Evolutionary conservation across 2,329 filamentous ascomycete species (phyloP).

Genomic region (Pseudogymnoascus sp.): DNA sequence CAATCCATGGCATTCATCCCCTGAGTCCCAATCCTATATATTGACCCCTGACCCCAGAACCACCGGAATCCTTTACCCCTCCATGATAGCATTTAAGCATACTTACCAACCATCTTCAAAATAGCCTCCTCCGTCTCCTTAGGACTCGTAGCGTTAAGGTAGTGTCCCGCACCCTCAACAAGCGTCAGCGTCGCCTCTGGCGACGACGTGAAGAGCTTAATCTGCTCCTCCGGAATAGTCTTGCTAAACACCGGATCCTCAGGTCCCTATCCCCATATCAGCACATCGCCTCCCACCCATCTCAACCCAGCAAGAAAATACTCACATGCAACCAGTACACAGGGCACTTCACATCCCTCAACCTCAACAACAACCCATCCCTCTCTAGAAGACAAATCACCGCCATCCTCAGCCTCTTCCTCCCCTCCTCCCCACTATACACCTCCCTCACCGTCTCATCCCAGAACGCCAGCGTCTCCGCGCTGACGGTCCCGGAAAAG

Average conservation of each 20-base stretch:
- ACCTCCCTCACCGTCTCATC: constrained; percentile 39
- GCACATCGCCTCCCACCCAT: not conserved
- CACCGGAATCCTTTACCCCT: not conserved
- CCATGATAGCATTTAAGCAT: constrained; percentile 4
- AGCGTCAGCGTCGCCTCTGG: constrained; percentile 39
- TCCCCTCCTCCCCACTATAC: constrained; percentile 45
- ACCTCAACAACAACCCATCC: constrained; percentile 42
- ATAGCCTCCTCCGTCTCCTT: constrained; percentile 41
- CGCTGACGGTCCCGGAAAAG: constrained; percentile 37
- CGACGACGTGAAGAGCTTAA: constrained; percentile 44
- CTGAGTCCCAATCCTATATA: no score
- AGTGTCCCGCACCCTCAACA: constrained; percentile 43
- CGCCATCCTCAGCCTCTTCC: constrained; percentile 43
- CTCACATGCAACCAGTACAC: constrained; percentile 48
- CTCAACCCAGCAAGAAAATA: not conserved
- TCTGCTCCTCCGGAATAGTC: constrained; percentile 40
- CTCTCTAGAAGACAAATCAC: constrained; percentile 40
- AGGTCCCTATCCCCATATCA: constrained; percentile 35
- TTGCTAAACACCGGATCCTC: constrained; percentile 40
- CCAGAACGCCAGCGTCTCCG: constrained; percentile 41
- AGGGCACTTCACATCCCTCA: constrained; percentile 44
- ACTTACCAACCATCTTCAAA: constrained; percentile 31
- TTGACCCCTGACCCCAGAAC: not conserved
- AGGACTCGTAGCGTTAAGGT: constrained; percentile 44
- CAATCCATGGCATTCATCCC: not conserved